Conservation (phyloP, 2,329 filamentous ascomycete genomes). For the Ophiostoma piceae region DNA sequence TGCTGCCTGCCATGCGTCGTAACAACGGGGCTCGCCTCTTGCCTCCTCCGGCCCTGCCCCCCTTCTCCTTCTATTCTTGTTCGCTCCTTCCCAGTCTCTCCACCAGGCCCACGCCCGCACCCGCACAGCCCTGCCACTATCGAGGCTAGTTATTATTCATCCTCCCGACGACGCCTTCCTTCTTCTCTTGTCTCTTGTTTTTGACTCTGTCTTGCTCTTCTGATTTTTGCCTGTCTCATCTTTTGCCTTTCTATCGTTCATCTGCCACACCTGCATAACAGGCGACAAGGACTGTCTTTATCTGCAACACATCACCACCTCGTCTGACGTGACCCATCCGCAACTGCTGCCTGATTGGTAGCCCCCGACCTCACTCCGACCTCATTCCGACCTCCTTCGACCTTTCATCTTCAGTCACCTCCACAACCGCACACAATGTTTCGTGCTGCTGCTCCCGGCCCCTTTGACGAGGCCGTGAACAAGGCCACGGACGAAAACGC, state of each 20-base stretch:
- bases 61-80: neutral
- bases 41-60: slow-evolving; percentile 1
- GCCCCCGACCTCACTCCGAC: neutral
- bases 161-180: neutral
- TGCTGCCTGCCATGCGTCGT: slow-evolving; percentile 10
- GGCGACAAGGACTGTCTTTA: neutral
- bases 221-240: neutral
- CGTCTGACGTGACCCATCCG: neutral
- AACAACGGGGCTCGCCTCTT: slow-evolving; percentile 4
- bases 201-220: neutral
- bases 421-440: slow-evolving; percentile 44
- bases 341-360: slow-evolving; percentile 23
- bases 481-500: slow-evolving; percentile 96
- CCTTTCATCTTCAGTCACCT: neutral
- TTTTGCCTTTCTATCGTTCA: neutral
- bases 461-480: slow-evolving; percentile 56
- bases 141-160: neutral
- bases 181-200: neutral
- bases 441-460: slow-evolving; percentile 51
- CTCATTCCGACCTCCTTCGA: neutral
- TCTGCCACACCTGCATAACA: neutral
- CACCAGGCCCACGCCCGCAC: slow-evolving; percentile 5
- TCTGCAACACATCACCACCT: neutral
- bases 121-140: slow-evolving; percentile 2
- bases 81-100: slow-evolving; percentile 8